Base-by-base conservation (phyloP, 202 grass and related monocot genomes). In the Carex sylvatica region DNA sequence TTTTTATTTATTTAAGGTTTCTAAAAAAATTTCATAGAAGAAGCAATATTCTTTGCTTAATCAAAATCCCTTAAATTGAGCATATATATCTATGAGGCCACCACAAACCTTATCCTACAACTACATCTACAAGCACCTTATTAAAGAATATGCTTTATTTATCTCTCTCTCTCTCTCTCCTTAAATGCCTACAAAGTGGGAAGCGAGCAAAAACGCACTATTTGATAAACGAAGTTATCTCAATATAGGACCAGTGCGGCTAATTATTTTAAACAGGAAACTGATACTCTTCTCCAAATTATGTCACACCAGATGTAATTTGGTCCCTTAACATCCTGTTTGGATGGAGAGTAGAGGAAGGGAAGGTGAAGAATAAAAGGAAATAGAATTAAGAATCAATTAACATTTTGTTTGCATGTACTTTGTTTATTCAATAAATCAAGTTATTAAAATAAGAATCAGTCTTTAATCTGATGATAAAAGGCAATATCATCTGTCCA, bases 161-260 rank as follows among this genome's bases (percentile, higher is more conserved):
- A 28, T 26, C 10, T 81, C 23, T 49, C 12, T 35, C 14, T 65
- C 35, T 19, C 0, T 59, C 47, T 66, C 19, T 66, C 58, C 23
- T 64, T 64, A 65, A 47, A 23, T 51, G 55, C 58, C 59, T 63
- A 66, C 44, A 66, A 81, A 81, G 78, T 81, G 78, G 78, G 33
- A 65, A 33, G 78, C 18, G 60, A 81, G 33, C 18, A 64, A 81
- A 52, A 81, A 66, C 19, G 59, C 78, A 81, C 36, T 64, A n/a
- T 5, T 66, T 56, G n/a, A 36, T 49, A 9, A 19, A 66, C 40
- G 38, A 35, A 81, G 6, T 64, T 47, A 46, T 65, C 78, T 61
- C 33, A 18, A 52, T 49, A 52, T 52, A 66, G 78, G 61, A 81
- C 61, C 78, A 81, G 22, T 6, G 4, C 6, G 3, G 13, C 36